Percentiles rank a stretch among this genome's conserved stretches.
Evolutionary conservation across 208 protist genomes (phyloP).

Genomic region (Trypanosoma rangeli): DNA sequence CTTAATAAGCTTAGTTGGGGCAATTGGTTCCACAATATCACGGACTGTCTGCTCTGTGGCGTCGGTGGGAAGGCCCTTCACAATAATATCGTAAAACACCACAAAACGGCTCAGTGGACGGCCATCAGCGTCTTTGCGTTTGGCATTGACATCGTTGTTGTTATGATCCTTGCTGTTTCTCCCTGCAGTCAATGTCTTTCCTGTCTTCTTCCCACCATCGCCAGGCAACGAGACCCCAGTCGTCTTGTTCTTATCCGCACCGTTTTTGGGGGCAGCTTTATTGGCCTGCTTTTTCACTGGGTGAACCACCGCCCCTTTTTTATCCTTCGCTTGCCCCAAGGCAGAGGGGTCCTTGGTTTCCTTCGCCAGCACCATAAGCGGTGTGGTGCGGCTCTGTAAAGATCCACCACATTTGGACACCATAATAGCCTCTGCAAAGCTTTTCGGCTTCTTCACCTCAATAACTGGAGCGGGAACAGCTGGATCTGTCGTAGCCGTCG

Average conservation of each 20-base stretch:
- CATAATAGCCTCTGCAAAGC: constrained; percentile 50
- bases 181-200: neutral
- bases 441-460: constrained; percentile 39
- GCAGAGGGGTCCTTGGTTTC: constrained; percentile 11
- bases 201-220: constrained; percentile 18
- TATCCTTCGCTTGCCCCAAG: constrained; percentile 5
- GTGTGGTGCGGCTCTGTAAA: neutral
- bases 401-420: constrained; percentile 25
- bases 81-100: constrained; percentile 77
- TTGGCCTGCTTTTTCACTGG: constrained; percentile 19
- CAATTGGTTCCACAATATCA: constrained; percentile 39
- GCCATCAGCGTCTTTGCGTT: constrained; percentile 25
- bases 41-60: constrained; percentile 64
- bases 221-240: neutral
- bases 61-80: constrained; percentile 59
- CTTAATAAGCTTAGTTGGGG: constrained; percentile 62
- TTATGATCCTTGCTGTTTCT: constrained; percentile 11
- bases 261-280: constrained; percentile 2
- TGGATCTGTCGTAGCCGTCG: constrained; percentile 5
- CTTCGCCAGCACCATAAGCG: constrained; percentile 19
- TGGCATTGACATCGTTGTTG: constrained; percentile 2
- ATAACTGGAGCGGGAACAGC: neutral
- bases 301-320: constrained; percentile 6
- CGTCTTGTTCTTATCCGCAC: constrained; percentile 1
- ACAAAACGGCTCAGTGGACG: constrained; percentile 32